These are phyloP conservation scores for Mycena latifolia DNA, from an alignment of 768 basidiomycete genomes.

Conservation along the genomic window DNA sequence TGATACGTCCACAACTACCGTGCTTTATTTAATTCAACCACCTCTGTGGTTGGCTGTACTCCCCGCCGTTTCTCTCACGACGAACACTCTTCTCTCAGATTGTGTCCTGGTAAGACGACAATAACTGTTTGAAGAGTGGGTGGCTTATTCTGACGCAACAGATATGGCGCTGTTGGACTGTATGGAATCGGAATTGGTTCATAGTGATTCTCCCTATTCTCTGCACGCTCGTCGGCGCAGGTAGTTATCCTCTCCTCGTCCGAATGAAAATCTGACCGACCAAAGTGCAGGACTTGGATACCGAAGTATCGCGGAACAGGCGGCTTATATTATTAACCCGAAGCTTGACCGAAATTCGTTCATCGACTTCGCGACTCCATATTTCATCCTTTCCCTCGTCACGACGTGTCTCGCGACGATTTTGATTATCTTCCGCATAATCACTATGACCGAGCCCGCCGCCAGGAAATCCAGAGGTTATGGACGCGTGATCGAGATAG, in stretches of 20 bases:
- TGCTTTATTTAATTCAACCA: neutral
- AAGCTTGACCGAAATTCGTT: neutral
- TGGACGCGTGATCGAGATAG: constrained; percentile 12
- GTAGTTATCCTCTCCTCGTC: neutral
- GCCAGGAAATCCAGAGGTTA: constrained; percentile 4
- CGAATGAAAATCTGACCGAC: neutral
- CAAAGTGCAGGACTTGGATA: constrained; percentile 7
- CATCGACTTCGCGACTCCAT: constrained; percentile 17
- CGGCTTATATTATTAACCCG: constrained; percentile 4
- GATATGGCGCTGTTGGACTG: constrained; percentile 22
- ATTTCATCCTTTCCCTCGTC: constrained; percentile 4
- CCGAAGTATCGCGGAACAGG: constrained; percentile 5
- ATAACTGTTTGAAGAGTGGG: too few species aligned
- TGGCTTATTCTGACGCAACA: too few species aligned
- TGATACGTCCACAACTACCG: neutral
- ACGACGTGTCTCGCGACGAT: constrained; percentile 11
- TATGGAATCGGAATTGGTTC: constrained; percentile 8
- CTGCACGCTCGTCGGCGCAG: constrained; percentile 6
- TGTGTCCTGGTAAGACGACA: constrained; percentile 14
- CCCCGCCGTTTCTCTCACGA: neutral
- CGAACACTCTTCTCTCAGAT: constrained; percentile 24
- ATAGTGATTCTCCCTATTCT: neutral
- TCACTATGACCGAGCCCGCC: neutral
- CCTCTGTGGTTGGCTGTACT: constrained; percentile 17
- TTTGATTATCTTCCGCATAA: constrained; percentile 15